Evolutionary conservation across 345 rosid genomes (phyloP), one percentile per base, ranked within the genome.

Genomic region (Odontarrhena argentea): DNA sequence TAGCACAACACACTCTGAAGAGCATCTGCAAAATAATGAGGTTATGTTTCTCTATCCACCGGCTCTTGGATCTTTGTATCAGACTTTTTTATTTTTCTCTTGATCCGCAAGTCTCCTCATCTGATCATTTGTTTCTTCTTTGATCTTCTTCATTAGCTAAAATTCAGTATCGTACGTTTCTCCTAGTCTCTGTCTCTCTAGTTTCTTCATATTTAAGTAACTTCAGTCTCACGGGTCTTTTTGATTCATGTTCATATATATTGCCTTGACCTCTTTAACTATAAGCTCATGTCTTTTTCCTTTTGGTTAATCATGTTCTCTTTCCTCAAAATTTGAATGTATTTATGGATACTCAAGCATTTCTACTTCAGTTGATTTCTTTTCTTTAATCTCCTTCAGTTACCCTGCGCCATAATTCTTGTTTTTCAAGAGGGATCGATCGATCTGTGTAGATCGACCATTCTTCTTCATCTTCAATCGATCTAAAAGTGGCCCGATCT

Each of bases 31-130:
- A 18, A 18, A 18, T 18, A 18, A 18, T 18, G 22, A 18, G 22
- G 22, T 18, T 18, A 41, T 64, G 76, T 64, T 49, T 48, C 53
- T 6, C 0, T 71, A 30, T 64, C 53, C 59, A 55, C 59, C 0
- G 7, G 47, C 43, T 70, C 69, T 54, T 59, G n/a, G 43, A 44
- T 41, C 65, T 65, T 24, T 69, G 18, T 2, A 22, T 52, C 15
- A 51, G 15, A 12, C 41, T 22, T 44, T 70, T 70, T 43, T 14
- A 51, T 34, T 25, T 11, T 54, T 70, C 22, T 28, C 75, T 46
- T 55, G 24, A 15, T 63, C 69, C 5, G 43, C 25, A 22, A 25
- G 30, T 10, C 37, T 51, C 40, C 18, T 35, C 15, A 18, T 18
- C 22, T 15, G 61, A 15, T 60, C 60, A 30, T 38, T 14, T 59